Base-by-base conservation (phyloP, 345 rosid species). In the Lepidium africanum region DNA sequence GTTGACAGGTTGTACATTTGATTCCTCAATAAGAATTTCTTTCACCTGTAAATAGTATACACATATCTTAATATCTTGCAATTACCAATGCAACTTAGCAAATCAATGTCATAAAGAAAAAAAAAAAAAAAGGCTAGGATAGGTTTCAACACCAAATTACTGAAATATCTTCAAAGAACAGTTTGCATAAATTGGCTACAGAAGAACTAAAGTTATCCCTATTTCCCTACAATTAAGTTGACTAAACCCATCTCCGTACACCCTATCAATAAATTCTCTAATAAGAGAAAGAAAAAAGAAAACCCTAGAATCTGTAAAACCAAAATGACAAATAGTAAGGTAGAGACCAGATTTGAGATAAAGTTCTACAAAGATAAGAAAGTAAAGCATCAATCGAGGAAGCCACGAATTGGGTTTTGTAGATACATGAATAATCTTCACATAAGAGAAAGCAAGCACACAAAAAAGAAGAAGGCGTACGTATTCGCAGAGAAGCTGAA, bases 1-100 rank as follows among this genome's bases (percentile, higher is more conserved):
- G 85, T 95, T 95, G 65, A 95, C 97, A 49, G 99, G 99, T 79
- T 95, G 99, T 59, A 95, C 99, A 80, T 91, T 95, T 25, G 99
- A 95, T 75, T 91, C 96, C 84, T 95, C 99, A 43, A 95, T 86
- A 30, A 95, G 96, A 76, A 91, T 87, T 71, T 89, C 98, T 71
- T 95, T 95, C 47, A 91, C 99, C 98, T 95, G 77, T n/a, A 25
- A 60, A 69, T 12, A 49, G 42, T 71, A 51, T 10, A 42, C 52
- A 42, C 25, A 35, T 62, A 15, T 36, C 46, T 47, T n/a, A 47
- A 48, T 21, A 56, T 69, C 50, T 59, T 15, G 11, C 17, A 21
- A 8, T 48, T 38, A 39, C 15, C 37, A 35, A 32, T 40, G 41
- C 9, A 15, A 38, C 70, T 51, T 39, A 40, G 49, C 71, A 17